Evolutionary conservation across 179 eudicot species (phyloP).

Genomic region (Actinidia arguta): DNA sequence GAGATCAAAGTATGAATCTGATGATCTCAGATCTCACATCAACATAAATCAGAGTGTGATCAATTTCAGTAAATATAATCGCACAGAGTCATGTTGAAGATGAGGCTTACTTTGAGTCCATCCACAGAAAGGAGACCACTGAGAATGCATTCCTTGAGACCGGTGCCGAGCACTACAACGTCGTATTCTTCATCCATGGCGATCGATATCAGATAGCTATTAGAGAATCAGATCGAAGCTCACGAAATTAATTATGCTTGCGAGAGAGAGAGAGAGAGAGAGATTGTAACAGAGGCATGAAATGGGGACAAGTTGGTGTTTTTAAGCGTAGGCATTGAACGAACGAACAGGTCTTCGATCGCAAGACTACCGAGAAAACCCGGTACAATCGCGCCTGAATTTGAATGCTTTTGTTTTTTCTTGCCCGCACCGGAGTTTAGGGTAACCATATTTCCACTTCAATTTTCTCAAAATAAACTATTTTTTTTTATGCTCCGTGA

Average conservation of each 20-base stretch:
- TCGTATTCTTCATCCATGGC: constrained; percentile 87
- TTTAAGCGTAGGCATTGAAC: constrained; percentile 1
- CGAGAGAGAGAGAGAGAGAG: background rate
- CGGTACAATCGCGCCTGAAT: background rate
- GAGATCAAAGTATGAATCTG: background rate
- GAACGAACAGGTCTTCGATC: constrained; percentile 2
- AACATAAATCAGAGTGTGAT: background rate
- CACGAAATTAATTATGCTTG: background rate
- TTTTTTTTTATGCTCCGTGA: too few relatives aligned
- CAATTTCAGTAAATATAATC: background rate
- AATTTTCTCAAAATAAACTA: too few relatives aligned
- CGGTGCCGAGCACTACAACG: constrained; percentile 82
- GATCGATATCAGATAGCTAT: background rate
- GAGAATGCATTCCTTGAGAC: constrained; percentile 91
- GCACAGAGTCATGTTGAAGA: background rate
- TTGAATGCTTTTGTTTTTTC: background rate
- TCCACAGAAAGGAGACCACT: constrained; percentile 87
- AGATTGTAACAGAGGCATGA: background rate
- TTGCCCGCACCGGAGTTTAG: background rate
- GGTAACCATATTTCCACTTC: background rate
- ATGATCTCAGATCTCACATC: background rate
- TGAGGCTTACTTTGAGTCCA: constrained; percentile 65
- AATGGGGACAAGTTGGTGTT: background rate
- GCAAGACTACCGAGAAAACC: background rate
- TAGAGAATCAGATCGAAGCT: background rate